Conservation (phyloP, 2,329 filamentous ascomycete species). For the Tolypocladium capitatum region DNA sequence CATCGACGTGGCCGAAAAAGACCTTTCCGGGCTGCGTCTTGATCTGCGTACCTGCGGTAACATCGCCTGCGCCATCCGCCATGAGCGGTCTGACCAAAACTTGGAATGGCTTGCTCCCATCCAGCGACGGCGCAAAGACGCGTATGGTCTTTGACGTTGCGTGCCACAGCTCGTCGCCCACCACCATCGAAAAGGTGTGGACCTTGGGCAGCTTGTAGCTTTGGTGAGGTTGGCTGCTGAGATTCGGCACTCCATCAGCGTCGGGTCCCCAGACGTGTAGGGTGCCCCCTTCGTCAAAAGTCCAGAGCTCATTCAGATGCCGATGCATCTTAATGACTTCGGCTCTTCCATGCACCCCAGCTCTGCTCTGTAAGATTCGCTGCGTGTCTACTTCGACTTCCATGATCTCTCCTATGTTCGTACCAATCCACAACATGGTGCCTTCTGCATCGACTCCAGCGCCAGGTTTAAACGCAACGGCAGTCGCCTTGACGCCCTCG, state of each 20-base stretch:
- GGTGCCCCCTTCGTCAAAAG: slow-evolving; percentile 77
- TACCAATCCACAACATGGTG: slow-evolving; percentile 75
- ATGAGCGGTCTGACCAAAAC: slow-evolving; percentile 58
- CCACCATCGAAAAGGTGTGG: slow-evolving; percentile 78
- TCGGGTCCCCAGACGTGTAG: slow-evolving; percentile 80
- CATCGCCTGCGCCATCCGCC: slow-evolving; percentile 65
- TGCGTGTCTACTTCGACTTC: slow-evolving; percentile 74
- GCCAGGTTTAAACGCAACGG: slow-evolving; percentile 76
- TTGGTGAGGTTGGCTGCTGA: slow-evolving; percentile 57
- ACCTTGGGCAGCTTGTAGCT: slow-evolving; percentile 67
- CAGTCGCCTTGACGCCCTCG: slow-evolving; percentile 70
- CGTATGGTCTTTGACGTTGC: slow-evolving; percentile 78
- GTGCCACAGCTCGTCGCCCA: slow-evolving; percentile 78
- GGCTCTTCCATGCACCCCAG: slow-evolving; percentile 60
- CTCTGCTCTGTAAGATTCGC: slow-evolving; percentile 53
- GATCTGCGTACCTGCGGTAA: slow-evolving; percentile 70
- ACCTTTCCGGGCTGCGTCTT: slow-evolving; percentile 64
- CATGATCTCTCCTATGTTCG: slow-evolving; percentile 72
- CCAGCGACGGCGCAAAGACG: slow-evolving; percentile 62
- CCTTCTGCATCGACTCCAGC: slow-evolving; percentile 69
- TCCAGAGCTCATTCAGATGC: slow-evolving; percentile 84
- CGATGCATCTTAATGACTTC: slow-evolving; percentile 79
- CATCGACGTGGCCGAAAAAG: slow-evolving; percentile 85
- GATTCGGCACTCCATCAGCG: slow-evolving; percentile 54
- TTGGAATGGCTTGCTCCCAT: slow-evolving; percentile 59